These are phyloP conservation scores for Tetrahymena borealis DNA, from an alignment of 73 alveolate genomes.

Conservation along the genomic window DNA sequence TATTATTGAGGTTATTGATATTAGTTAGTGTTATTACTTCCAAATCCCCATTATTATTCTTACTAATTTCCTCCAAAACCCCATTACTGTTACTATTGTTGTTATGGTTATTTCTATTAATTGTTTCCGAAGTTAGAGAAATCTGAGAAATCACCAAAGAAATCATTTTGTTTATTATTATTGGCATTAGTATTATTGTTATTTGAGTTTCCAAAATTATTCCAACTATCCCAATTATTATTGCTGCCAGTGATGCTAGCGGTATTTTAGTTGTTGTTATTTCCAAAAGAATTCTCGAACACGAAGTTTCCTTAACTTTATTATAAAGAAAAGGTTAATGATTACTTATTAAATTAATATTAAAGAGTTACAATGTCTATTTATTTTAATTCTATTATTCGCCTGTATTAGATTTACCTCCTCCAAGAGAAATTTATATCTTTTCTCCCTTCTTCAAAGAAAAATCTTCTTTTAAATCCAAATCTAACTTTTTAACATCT, in stretches of 20 bases:
- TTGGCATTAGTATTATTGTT: no score
- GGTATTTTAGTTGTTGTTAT: background rate
- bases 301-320: background rate
- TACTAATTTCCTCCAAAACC: background rate
- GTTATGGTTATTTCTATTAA: background rate
- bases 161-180: no score
- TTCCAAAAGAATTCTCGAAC: background rate
- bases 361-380: background rate
- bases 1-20: background rate
- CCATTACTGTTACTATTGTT: background rate
- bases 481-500: background rate
- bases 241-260: background rate
- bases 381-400: background rate
- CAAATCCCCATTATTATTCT: background rate
- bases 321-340: background rate
- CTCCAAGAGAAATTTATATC: background rate
- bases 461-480: background rate
- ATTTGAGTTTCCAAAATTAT: no score
- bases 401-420: background rate
- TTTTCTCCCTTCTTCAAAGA: background rate
- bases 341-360: background rate
- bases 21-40: no score
- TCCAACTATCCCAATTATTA: background rate
- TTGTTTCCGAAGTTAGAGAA: background rate
- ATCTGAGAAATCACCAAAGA: background rate